Percentiles rank a stretch among this genome's conserved stretches.
These are phyloP conservation scores for Byssoonygena ceratinophila DNA, from an alignment of 2,329 filamentous ascomycete species.

Conservation along the genomic window DNA sequence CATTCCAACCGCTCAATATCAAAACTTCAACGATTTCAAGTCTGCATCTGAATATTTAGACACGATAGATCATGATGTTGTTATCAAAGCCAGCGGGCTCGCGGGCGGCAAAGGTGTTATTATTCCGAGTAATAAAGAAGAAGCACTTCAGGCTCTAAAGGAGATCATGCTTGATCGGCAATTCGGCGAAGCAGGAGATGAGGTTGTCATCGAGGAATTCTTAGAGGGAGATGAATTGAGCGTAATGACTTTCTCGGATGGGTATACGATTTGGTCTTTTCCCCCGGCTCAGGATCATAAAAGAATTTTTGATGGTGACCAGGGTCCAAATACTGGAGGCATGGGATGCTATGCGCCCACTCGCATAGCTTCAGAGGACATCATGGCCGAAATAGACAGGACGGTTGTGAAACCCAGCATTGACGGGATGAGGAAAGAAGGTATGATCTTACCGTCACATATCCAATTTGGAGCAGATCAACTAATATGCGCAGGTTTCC, in stretches of 20 bases:
- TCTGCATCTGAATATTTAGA: slow-evolving; percentile 65
- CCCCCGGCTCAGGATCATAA: slow-evolving; percentile 96
- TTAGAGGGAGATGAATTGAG: slow-evolving; percentile 85
- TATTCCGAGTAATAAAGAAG: slow-evolving; percentile 67
- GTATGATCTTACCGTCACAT: slow-evolving; percentile 48
- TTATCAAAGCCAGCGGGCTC: slow-evolving; percentile 88
- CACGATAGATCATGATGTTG: slow-evolving; percentile 58
- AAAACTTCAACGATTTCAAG: slow-evolving; percentile 73
- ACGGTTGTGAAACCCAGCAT: slow-evolving; percentile 84
- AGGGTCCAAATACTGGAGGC: slow-evolving; percentile 86
- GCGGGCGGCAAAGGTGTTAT: slow-evolving; percentile 95
- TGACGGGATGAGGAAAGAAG: slow-evolving; percentile 73
- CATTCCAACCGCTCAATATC: slow-evolving; percentile 84
- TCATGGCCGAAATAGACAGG: slow-evolving; percentile 67
- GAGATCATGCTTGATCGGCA: slow-evolving; percentile 84
- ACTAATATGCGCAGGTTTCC: slow-evolving; percentile 25
- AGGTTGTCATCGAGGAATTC: slow-evolving; percentile 93
- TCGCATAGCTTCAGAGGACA: slow-evolving; percentile 59
- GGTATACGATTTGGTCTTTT: slow-evolving; percentile 68
- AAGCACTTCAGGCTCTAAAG: slow-evolving; percentile 69
- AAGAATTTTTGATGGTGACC: slow-evolving; percentile 79
- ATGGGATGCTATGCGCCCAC: slow-evolving; percentile 98
- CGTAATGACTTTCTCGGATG: slow-evolving; percentile 84
- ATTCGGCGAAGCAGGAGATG: slow-evolving; percentile 75
- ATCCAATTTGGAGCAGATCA: slow-evolving; percentile 33